Percentiles rank a stretch among this genome's conserved stretches.
These are phyloP conservation scores for Nannochloropsis oceanica DNA, from an alignment of 108 stramenopile genomes.

Conservation along the genomic window DNA sequence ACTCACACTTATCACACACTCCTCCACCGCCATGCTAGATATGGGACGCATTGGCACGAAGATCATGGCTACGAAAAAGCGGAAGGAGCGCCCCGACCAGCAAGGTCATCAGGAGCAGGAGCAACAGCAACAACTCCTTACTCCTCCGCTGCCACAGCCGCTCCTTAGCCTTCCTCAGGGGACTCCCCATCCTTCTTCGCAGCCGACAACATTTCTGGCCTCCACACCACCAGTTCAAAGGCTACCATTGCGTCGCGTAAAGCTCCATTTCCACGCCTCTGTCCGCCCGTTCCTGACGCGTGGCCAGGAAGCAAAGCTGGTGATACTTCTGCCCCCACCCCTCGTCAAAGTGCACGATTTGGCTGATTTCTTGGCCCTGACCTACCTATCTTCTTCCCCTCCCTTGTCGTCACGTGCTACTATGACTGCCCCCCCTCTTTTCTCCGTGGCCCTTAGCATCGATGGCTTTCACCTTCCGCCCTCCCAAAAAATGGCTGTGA, in stretches of 20 bases:
- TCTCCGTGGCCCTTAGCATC: neutral
- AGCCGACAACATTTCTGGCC: no score
- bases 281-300: neutral
- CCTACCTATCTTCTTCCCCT: neutral
- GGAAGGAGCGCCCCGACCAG: no score
- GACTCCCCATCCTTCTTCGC: no score
- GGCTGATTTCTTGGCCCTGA: neutral
- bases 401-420: neutral
- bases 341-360: neutral
- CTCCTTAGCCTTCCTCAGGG: no score
- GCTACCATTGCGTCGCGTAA: neutral
- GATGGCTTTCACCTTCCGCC: neutral
- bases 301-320: neutral
- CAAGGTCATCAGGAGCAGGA: no score
- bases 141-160: no score
- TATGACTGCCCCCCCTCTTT: neutral
- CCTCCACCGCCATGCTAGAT: no score
- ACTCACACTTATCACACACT: no score
- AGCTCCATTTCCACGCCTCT: neutral
- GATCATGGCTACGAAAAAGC: no score
- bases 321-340: neutral
- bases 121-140: no score
- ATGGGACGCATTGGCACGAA: no score
- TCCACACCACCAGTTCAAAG: no score
- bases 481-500: neutral